phyloP scores from a whole-genome alignment of 177 flowering plant genomes.

The Vitis hybrid region DNA sequence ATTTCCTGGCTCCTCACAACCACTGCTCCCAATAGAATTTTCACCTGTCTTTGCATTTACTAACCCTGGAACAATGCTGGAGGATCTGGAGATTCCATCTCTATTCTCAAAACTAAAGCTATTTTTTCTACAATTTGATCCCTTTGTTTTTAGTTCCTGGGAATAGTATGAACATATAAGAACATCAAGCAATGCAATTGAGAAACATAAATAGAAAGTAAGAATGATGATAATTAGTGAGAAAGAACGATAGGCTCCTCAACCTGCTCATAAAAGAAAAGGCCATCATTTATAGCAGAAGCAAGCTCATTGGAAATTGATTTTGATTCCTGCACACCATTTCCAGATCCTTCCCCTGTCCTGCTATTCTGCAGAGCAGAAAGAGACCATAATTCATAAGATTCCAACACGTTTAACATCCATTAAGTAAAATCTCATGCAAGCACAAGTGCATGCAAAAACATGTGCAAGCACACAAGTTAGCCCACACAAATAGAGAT shows the following conservation, averaged over 20 bases:
- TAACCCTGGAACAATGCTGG: slow-evolving; percentile 28
- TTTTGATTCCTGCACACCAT: slow-evolving; percentile 40
- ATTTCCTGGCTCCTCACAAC: slow-evolving; percentile 48
- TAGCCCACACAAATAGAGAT: not conserved
- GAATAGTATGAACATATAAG: slow-evolving; percentile 6
- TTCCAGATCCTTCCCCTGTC: slow-evolving; percentile 32
- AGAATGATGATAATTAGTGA: not conserved
- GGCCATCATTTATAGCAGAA: slow-evolving; percentile 84
- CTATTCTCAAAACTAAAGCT: slow-evolving; percentile 33
- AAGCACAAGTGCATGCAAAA: not conserved
- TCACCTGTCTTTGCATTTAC: slow-evolving; percentile 34
- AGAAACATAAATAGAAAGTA: not conserved
- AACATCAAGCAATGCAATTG: not conserved
- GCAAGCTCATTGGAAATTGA: slow-evolving; percentile 76
- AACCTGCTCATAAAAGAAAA: slow-evolving; percentile 95
- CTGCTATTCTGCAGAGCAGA: slow-evolving; percentile 51
- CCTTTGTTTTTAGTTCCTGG: slow-evolving; percentile 67
- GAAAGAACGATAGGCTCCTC: not conserved
- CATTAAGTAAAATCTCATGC: not conserved
- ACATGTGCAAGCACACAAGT: not conserved
- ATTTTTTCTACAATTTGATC: slow-evolving; percentile 39
- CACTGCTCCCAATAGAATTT: slow-evolving; percentile 29
- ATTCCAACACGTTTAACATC: not conserved
- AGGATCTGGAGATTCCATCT: slow-evolving; percentile 47
- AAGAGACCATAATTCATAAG: not conserved